These are phyloP conservation scores for Blastobotrys indianensis DNA, from an alignment of 1,139 yeast species.

Conservation along the genomic window DNA sequence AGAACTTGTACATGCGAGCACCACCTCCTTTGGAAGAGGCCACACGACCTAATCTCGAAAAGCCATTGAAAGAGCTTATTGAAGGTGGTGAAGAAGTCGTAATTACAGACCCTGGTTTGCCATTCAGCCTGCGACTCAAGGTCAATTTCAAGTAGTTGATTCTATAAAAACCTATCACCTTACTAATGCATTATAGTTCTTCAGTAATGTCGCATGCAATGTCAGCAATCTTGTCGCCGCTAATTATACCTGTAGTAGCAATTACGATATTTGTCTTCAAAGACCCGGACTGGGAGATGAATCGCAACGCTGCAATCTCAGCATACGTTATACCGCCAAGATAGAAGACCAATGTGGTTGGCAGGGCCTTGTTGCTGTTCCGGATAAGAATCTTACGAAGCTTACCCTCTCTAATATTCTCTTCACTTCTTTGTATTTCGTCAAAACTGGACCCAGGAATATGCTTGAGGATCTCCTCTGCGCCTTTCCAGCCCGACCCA, in stretches of 20 bases:
- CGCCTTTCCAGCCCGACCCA: conserved; percentile 32
- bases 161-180: not conserved
- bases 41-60: conserved; percentile 44
- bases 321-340: conserved; percentile 80
- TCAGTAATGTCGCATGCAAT: conserved; percentile 16
- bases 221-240: conserved; percentile 40
- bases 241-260: conserved; percentile 53
- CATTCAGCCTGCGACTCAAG: conserved; percentile 38
- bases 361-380: conserved; percentile 27
- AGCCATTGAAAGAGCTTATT: conserved; percentile 39
- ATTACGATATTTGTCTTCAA: conserved; percentile 39
- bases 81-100: conserved; percentile 45
- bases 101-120: conserved; percentile 53
- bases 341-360: conserved; percentile 44
- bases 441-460: conserved; percentile 37
- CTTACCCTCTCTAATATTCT: conserved; percentile 31
- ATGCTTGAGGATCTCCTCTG: conserved; percentile 31
- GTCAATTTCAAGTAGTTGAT: conserved; percentile 17
- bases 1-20: conserved; percentile 44
- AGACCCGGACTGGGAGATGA: conserved; percentile 40
- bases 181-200: not conserved
- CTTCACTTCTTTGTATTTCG: conserved; percentile 29
- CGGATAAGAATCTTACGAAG: conserved; percentile 32
- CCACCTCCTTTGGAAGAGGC: conserved; percentile 48
- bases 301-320: conserved; percentile 62